Base-by-base conservation (phyloP, 768 basidiomycete species). In the Lentinula detonsa region DNA sequence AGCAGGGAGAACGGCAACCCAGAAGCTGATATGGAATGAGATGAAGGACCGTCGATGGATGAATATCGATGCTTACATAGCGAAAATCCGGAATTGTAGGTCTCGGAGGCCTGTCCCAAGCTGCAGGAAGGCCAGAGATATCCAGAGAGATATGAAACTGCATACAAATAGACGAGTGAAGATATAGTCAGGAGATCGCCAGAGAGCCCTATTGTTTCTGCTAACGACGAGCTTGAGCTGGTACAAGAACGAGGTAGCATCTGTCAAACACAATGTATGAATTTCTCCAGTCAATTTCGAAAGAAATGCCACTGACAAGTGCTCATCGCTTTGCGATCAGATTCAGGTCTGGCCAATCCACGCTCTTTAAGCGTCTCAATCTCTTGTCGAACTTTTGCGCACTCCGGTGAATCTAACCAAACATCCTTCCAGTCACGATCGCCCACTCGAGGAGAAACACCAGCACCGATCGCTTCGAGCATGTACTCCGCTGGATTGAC, bases 391-490 rank as follows among this genome's bases (percentile, higher is more conserved):
- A 78, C 76, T 28, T 64, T 65, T 49, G 71, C 61, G 59, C 67
- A 80, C 72, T 95, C 88, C 0, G 83, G 76, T 4, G 88, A 92
- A 40, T 88, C 84, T 16, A 83, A 72, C 94, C 94, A 96, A 53
- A 93, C 77, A 63, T 91, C 85, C 59, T 86, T 85, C 94, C 94
- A 96, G 67, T 96, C 93, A 35, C 85, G 83, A 59, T 87, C 81
- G 1, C 90, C 90, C 40, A 92, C 79, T 52, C 85, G 80, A 0
- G 87, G 81, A 10, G 86, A 79, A 49, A 90, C 80, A 54, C 91
- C 91, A 59, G 92, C 91, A 63, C 93, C 93, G 62, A 93, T 93
- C n/a, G 87, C 90, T 59, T 90, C 87, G 3, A 94, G 78, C 85
- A 90, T 88, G 66, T 83, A 91, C 71, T 92, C 82, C 0, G 83